Evolutionary conservation across 345 rosid species (phyloP).

Genomic region (Carallia brachiata): DNA sequence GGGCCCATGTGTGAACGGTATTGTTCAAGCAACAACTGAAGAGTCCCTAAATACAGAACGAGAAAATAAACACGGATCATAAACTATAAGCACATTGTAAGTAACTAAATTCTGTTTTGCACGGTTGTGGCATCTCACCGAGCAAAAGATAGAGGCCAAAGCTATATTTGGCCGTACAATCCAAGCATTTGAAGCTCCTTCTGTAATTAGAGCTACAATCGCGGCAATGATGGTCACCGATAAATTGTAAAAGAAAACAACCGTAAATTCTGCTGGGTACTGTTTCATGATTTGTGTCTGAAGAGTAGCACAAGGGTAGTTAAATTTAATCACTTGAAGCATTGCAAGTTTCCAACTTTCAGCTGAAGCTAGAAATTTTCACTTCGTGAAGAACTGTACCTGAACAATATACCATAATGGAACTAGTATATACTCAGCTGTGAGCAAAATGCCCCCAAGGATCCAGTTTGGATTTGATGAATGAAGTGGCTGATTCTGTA

Average conservation of each 20-base stretch:
- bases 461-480: conserved; percentile 60
- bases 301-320: neutral
- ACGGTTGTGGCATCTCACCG: conserved; percentile 32
- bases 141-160: conserved; percentile 66
- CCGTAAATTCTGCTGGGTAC: conserved; percentile 80
- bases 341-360: neutral
- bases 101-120: too few species aligned
- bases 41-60: conserved; percentile 12
- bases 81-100: neutral
- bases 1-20: conserved; percentile 20
- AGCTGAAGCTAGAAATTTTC: too few species aligned
- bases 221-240: conserved; percentile 61
- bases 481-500: conserved; percentile 28
- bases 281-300: conserved; percentile 84
- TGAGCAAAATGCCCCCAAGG: conserved; percentile 65
- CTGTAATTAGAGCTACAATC: conserved; percentile 46
- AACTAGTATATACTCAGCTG: conserved; percentile 59
- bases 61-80: neutral
- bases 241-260: conserved; percentile 74
- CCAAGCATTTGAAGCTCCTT: conserved; percentile 64
- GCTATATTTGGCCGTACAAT: conserved; percentile 50
- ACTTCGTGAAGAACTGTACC: conserved; percentile 34
- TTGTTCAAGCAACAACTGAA: conserved; percentile 16
- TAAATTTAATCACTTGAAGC: too few species aligned
- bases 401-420: conserved; percentile 91